Conservation (phyloP, 768 basidiomycete genomes). For the Mycena polygramma region DNA sequence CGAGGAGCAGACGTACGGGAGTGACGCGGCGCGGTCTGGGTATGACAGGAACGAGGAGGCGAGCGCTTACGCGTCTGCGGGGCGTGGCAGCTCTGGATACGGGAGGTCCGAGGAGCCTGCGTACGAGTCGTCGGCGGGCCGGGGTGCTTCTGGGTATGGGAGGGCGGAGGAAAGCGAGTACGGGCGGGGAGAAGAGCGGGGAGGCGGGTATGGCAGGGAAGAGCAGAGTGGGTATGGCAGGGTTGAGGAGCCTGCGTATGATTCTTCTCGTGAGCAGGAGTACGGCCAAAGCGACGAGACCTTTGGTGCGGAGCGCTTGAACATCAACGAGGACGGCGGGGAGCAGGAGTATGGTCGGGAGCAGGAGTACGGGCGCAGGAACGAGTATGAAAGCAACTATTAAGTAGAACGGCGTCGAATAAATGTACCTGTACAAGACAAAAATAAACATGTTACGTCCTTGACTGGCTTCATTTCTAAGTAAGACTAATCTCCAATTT, state of each 20-base stretch:
- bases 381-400: slow-evolving; percentile 39
- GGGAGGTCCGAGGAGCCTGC: slow-evolving; percentile 30
- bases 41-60: slow-evolving; percentile 33
- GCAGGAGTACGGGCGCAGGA: slow-evolving; percentile 41
- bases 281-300: slow-evolving; percentile 52
- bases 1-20: slow-evolving; percentile 19
- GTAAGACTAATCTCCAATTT: no score
- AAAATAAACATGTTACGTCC: no score
- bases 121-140: slow-evolving; percentile 18
- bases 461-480: no score
- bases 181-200: slow-evolving; percentile 8
- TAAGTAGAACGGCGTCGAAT: not conserved
- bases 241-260: slow-evolving; percentile 1
- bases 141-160: slow-evolving; percentile 18
- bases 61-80: slow-evolving; percentile 31
- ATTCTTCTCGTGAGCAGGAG: not conserved
- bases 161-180: slow-evolving; percentile 15
- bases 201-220: not conserved
- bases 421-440: not conserved
- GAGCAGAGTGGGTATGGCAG: slow-evolving; percentile 10
- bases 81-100: slow-evolving; percentile 32
- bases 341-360: no score
- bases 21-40: not conserved
- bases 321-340: slow-evolving; percentile 50
- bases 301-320: slow-evolving; percentile 66